Conservation (phyloP, 257 asterid genomes). For the Cynanchum wilfordii region DNA sequence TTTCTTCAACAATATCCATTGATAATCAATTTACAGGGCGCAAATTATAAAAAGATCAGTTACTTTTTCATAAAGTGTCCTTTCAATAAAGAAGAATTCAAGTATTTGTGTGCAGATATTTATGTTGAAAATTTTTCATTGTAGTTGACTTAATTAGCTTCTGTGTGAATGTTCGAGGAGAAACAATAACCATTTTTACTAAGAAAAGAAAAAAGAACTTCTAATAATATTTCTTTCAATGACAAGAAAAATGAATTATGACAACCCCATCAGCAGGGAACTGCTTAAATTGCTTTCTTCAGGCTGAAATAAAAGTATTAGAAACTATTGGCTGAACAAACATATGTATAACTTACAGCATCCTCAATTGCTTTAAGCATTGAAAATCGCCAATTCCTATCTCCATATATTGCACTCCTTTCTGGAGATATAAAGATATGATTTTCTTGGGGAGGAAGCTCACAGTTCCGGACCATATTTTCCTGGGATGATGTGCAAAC, state of each 20-base stretch:
- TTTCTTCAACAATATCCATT: background rate
- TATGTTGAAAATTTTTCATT: background rate
- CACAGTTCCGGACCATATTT: conserved; percentile 28
- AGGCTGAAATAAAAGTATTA: background rate
- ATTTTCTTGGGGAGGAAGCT: conserved; percentile 30
- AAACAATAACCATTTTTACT: background rate
- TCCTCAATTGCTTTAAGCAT: conserved; percentile 58
- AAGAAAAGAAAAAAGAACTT: background rate
- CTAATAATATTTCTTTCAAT: too few relatives aligned
- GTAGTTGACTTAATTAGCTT: background rate
- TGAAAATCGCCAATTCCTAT: conserved; percentile 60
- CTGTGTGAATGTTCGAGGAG: background rate
- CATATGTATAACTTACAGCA: conserved; percentile 49
- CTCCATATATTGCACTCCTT: conserved; percentile 65
- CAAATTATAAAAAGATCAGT: background rate
- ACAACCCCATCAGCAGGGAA: background rate
- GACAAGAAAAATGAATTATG: background rate
- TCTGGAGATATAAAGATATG: conserved; percentile 61
- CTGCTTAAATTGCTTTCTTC: background rate
- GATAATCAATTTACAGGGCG: background rate
- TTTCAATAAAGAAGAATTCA: background rate
- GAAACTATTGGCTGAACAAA: conserved; percentile 5
- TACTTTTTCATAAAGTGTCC: background rate
- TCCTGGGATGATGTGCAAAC: conserved; percentile 31
- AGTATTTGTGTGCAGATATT: background rate